Percentiles rank a stretch among this genome's conserved stretches.
Conservation (phyloP, 345 rosid genomes). For the Sisymbrium irio region DNA sequence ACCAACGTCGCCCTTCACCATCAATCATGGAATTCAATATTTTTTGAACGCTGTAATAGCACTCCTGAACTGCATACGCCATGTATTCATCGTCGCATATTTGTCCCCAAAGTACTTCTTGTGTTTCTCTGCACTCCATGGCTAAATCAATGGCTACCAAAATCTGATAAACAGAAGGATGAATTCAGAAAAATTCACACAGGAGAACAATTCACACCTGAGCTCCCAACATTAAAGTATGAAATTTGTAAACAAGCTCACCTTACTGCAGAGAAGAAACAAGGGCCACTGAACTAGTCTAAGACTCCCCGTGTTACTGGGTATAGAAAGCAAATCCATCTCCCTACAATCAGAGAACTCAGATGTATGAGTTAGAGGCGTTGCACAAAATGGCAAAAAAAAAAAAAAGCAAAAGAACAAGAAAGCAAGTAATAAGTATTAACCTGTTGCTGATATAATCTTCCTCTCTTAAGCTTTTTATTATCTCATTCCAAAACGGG, state of each 20-base stretch:
- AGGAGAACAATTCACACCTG: constrained; percentile 15
- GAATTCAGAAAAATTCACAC: constrained; percentile 2
- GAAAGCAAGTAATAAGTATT: constrained; percentile 7
- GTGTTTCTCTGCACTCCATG: constrained; percentile 82
- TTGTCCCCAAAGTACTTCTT: constrained; percentile 71
- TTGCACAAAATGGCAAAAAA: constrained; percentile 13
- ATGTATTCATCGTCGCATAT: constrained; percentile 91
- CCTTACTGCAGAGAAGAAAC: constrained; percentile 99
- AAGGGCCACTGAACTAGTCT: constrained; percentile 97
- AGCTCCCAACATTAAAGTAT: neutral
- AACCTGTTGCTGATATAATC: constrained; percentile 93
- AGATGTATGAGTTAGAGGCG: constrained; percentile 4
- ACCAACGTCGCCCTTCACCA: constrained; percentile 97
- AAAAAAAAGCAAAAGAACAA: neutral
- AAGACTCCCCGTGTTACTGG: constrained; percentile 92
- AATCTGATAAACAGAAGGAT: constrained; percentile 56
- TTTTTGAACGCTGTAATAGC: constrained; percentile 82
- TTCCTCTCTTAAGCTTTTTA: constrained; percentile 93
- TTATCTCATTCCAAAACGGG: constrained; percentile 99
- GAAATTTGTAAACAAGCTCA: constrained; percentile 32
- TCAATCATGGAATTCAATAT: constrained; percentile 77
- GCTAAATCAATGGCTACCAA: constrained; percentile 94
- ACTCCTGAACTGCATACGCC: constrained; percentile 96
- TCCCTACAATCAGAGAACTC: constrained; percentile 48
- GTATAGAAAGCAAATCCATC: constrained; percentile 91